Percentiles rank a stretch among this genome's conserved stretches.
These are phyloP conservation scores for Colletotrichum sp. DNA, from an alignment of 2,329 filamentous ascomycete species.

Conservation along the genomic window DNA sequence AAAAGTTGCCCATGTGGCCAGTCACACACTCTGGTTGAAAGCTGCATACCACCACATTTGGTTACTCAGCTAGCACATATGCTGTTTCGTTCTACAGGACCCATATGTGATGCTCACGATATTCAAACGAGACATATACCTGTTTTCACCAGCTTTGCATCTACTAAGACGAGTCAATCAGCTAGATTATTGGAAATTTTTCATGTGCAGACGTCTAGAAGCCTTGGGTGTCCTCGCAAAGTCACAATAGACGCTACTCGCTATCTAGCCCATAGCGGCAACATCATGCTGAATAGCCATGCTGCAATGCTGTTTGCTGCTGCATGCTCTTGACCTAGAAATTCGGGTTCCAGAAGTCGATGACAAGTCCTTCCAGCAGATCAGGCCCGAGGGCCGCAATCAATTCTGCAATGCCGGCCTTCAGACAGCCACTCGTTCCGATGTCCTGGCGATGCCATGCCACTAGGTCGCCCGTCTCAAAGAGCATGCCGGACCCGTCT, in stretches of 20 bases:
- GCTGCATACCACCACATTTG: not conserved
- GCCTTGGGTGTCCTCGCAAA: not conserved
- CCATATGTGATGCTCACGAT: not conserved
- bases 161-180: not conserved
- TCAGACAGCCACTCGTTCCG: conserved; percentile 51
- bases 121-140: not conserved
- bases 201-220: not conserved
- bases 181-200: not conserved
- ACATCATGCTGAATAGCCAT: not conserved
- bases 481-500: conserved; percentile 38
- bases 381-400: conserved; percentile 70
- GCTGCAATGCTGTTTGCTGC: not conserved
- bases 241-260: not conserved
- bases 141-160: not conserved
- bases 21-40: not conserved
- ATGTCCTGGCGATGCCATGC: conserved; percentile 63
- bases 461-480: conserved; percentile 56
- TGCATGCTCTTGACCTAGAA: not conserved
- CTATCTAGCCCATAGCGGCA: not conserved
- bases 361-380: conserved; percentile 58
- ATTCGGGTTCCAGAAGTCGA: conserved; percentile 54
- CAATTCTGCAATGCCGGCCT: conserved; percentile 69
- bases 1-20: not conserved
- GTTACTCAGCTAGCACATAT: not conserved
- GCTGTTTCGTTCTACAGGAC: not conserved